phyloP scores from a whole-genome alignment of 306 rosid species.

The Glycine soja region DNA sequence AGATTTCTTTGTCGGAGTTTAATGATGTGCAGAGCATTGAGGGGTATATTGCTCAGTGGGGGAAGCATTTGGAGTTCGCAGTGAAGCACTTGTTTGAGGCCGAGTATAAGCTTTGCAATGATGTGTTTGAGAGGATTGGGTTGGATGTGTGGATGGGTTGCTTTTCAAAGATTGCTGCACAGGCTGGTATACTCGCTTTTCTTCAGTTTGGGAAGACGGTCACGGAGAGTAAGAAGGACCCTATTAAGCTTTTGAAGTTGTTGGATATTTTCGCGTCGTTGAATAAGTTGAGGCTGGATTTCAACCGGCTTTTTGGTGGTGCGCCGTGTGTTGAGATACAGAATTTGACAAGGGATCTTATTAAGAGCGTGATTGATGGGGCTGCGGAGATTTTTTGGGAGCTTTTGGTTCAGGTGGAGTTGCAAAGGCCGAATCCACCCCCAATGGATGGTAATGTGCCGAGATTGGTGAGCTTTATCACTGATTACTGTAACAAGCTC shows the following conservation, averaged over 20 bases:
- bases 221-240: constrained; percentile 94
- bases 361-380: constrained; percentile 89
- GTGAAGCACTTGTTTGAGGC: constrained; percentile 99
- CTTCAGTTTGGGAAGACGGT: constrained; percentile 98
- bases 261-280: constrained; percentile 93
- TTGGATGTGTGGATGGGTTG: constrained; percentile 93
- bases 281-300: constrained; percentile 91
- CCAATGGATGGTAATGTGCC: constrained; percentile 88
- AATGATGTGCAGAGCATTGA: constrained; percentile 96
- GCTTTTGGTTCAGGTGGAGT: constrained; percentile 82
- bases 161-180: constrained; percentile 93
- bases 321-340: constrained; percentile 89
- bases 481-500: constrained; percentile 89
- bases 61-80: constrained; percentile 97
- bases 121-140: constrained; percentile 93
- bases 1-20: constrained; percentile 85
- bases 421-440: constrained; percentile 88
- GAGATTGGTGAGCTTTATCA: constrained; percentile 76
- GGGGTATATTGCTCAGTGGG: constrained; percentile 91
- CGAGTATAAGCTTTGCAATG: constrained; percentile 93
- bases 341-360: constrained; percentile 94
- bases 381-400: constrained; percentile 97
- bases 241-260: constrained; percentile 88
- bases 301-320: constrained; percentile 97
- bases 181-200: constrained; percentile 95